These are phyloP conservation scores for Alternaria hordeiaustralica DNA, from an alignment of 2,329 filamentous ascomycete species.

Conservation along the genomic window DNA sequence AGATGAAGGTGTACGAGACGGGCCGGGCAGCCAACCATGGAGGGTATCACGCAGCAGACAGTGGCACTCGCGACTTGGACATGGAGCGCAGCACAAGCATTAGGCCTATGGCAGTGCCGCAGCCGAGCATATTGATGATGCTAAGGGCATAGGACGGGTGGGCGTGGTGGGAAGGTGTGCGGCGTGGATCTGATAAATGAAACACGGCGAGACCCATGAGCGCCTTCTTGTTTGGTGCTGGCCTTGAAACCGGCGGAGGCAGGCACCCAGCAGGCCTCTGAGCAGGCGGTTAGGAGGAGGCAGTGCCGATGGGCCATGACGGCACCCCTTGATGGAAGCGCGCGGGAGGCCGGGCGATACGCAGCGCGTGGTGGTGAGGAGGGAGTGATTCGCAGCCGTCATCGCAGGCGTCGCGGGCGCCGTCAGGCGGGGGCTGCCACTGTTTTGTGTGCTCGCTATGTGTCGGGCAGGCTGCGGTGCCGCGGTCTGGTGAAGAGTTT, in stretches of 20 bases:
- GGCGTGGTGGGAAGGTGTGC: slow-evolving; percentile 11
- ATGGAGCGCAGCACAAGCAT: slow-evolving; percentile 1
- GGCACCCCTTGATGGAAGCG: slow-evolving; percentile 22
- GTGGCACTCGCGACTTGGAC: slow-evolving; percentile 2
- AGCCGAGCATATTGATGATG: slow-evolving; percentile 7
- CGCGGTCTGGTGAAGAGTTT: neutral
- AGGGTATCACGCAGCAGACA: slow-evolving; percentile 7
- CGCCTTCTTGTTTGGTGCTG: slow-evolving; percentile 35
- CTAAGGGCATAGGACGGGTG: slow-evolving; percentile 8
- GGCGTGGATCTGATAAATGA: slow-evolving; percentile 30
- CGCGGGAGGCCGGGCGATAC: slow-evolving; percentile 36
- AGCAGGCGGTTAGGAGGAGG: slow-evolving; percentile 35
- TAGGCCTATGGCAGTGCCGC: neutral
- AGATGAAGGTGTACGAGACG: slow-evolving; percentile 17
- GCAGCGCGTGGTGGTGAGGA: slow-evolving; percentile 15
- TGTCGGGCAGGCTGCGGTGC: neutral
- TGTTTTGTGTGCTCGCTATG: neutral
- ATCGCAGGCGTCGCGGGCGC: neutral
- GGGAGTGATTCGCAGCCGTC: neutral
- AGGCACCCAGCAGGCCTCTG: slow-evolving; percentile 10
- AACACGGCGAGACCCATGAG: slow-evolving; percentile 28
- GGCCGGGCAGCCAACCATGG: slow-evolving; percentile 30
- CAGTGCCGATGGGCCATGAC: slow-evolving; percentile 24
- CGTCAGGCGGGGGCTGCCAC: neutral
- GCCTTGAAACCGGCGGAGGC: slow-evolving; percentile 18